These are phyloP conservation scores for Penicillium sp. DNA, from an alignment of 2,329 filamentous ascomycete species.

Conservation along the genomic window DNA sequence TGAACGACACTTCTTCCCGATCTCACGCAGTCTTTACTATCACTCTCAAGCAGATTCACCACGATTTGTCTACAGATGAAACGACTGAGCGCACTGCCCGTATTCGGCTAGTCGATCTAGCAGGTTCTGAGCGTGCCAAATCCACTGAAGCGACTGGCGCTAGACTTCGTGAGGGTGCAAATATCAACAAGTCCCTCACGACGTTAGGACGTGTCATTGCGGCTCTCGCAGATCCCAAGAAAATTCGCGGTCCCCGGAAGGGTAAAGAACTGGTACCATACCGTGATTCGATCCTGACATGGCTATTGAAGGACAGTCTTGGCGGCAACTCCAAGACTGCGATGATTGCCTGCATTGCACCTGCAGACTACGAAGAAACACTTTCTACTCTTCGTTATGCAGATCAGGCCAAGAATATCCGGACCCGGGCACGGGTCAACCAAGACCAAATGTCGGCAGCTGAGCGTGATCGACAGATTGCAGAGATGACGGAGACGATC, in stretches of 20 bases:
- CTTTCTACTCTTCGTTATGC: slow-evolving; percentile 94
- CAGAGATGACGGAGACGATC: slow-evolving; percentile 93
- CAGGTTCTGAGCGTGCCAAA: slow-evolving; percentile 91
- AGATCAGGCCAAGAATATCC: slow-evolving; percentile 95
- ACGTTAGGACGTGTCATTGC: slow-evolving; percentile 95
- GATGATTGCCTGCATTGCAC: slow-evolving; percentile 97
- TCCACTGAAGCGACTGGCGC: slow-evolving; percentile 91
- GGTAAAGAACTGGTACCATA: slow-evolving; percentile 80
- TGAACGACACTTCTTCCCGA: slow-evolving; percentile 97
- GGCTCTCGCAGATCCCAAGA: slow-evolving; percentile 74
- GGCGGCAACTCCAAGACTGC: slow-evolving; percentile 98
- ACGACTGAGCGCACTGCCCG: slow-evolving; percentile 92
- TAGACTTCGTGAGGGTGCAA: slow-evolving; percentile 87
- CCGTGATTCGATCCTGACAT: slow-evolving; percentile 77
- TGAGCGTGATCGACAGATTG: slow-evolving; percentile 90
- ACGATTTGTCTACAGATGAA: slow-evolving; percentile 95
- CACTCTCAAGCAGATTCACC: slow-evolving; percentile 96
- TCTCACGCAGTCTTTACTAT: slow-evolving; percentile 98
- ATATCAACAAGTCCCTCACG: slow-evolving; percentile 98
- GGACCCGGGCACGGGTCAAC: slow-evolving; percentile 90
- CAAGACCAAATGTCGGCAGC: slow-evolving; percentile 91
- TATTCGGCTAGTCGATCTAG: slow-evolving; percentile 91
- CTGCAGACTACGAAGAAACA: slow-evolving; percentile 95
- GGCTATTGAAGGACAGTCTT: slow-evolving; percentile 92
- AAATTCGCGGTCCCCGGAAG: slow-evolving; percentile 58